Evolutionary conservation across 1,139 yeast genomes (phyloP), one percentile per base, ranked within the genome.

Genomic region (Debaryomycetaceae sp.): DNA sequence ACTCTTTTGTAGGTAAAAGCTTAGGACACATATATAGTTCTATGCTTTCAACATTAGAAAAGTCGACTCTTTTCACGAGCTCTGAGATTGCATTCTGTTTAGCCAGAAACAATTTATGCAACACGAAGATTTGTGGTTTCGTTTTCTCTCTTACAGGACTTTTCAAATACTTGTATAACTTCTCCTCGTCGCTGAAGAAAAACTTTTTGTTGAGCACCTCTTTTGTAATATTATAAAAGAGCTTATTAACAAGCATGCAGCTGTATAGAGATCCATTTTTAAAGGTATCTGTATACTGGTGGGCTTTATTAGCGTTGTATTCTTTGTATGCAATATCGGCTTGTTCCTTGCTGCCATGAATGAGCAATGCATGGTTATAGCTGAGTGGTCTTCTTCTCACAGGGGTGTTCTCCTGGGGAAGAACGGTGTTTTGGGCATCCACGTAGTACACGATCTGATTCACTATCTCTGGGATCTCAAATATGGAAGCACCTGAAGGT

Each of bases 11-110:
- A 1, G 96, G 96, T 4, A 75, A 57, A 34, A 87, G 61, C 44
- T 74, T 73, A 4, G 96, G 95, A 59, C 97, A 90, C 61, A 91
- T 85, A 64, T 86, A 89, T 52, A 90, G 72, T 61, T 90, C 96
- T 37, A 91, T 69, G 83, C 86, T 79, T 49, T 73, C 69, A 41
- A 90, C 62, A 35, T 74, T 68, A 5, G 75, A 69, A 37, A 80
- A 79, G 36, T 69, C 64, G 13, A 83, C 59, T 8, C 48, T 46
- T 17, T 48, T 34, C 2, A 54, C 51, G 6, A 65, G 41, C 7
- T 46, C 35, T 9, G 65, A 66, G 34, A 71, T 52, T n/a, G 62
- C 43, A 6, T 49, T 43, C 47, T 68, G 74, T 45, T 57, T 66
- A 23, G 64, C 55, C 43, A 59, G 64, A 48, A 65, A 69, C 40